phyloP scores from a whole-genome alignment of 306 rosid genomes.

The Mucuna pruriens region DNA sequence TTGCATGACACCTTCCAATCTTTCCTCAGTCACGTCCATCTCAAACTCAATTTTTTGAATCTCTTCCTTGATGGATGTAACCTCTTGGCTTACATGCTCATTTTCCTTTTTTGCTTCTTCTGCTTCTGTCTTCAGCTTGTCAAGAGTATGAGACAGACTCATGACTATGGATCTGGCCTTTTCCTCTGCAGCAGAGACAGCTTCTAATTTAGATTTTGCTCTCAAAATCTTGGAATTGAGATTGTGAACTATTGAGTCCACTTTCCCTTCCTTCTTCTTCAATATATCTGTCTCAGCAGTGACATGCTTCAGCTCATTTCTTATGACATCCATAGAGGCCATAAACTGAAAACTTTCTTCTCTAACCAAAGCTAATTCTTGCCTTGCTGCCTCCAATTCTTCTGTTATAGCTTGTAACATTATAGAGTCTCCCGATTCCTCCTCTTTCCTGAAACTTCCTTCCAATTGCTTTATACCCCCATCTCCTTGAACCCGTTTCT shows the following conservation, averaged over 20 bases:
- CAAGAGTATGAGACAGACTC: constrained; percentile 63
- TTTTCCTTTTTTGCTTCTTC: constrained; percentile 65
- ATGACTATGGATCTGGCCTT: constrained; percentile 59
- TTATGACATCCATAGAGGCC: constrained; percentile 85
- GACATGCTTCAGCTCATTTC: constrained; percentile 74
- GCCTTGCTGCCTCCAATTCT: constrained; percentile 68
- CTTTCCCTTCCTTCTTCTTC: constrained; percentile 58
- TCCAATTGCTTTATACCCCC: constrained; percentile 39
- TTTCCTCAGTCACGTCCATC: constrained; percentile 66
- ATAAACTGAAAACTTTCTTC: constrained; percentile 82
- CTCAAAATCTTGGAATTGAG: constrained; percentile 77
- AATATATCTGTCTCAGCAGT: constrained; percentile 48
- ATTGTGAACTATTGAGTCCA: constrained; percentile 52
- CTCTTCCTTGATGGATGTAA: constrained; percentile 50
- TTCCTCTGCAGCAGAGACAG: constrained; percentile 70
- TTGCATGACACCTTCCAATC: constrained; percentile 60
- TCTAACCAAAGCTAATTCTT: constrained; percentile 62
- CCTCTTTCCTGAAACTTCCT: constrained; percentile 39
- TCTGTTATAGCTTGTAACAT: constrained; percentile 50
- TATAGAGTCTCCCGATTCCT: constrained; percentile 47
- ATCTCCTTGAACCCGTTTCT: constrained; percentile 46
- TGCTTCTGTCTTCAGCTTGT: constrained; percentile 61
- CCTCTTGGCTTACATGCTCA: constrained; percentile 51
- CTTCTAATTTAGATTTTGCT: constrained; percentile 75
- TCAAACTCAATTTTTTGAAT: constrained; percentile 60